Evolutionary conservation across 257 asterid species (phyloP), one percentile per base, ranked within the genome.

Genomic region (Scutellaria minor): DNA sequence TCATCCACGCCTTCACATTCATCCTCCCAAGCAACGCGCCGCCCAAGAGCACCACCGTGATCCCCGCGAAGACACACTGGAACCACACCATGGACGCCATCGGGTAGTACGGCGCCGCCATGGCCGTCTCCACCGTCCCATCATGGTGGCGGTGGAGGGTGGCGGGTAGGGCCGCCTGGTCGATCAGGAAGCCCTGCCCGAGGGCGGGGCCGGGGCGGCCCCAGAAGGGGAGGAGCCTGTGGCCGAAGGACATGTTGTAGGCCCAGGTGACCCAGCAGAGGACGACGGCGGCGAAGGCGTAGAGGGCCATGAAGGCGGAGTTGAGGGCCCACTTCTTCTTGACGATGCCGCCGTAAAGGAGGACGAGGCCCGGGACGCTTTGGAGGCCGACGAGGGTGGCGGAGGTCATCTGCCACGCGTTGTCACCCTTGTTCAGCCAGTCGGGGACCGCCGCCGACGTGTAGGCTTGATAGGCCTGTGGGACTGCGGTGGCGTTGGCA

Each of bases 391-490:
- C 88, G 51, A 87, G 86, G 10, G 92, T 84, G 39, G 89, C 92
- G 0, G 90, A 68, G 6, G 76, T 87, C 88, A 87, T 77, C 64
- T 87, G 93, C 93, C 93, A 87, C 9, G 90, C 86, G 75, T 87
- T 87, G 82, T 87, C 93, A 27, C 93, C 93, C 52, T 87, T 87
- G 87, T 83, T 87, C 37, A 87, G 66, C 93, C 90, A 87, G 12
- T 81, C 88, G 1, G 90, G 81, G 10, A 72, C 85, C 1, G 90
- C 80, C 0, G 80, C 84, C 0, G 87, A 72, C 0, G 86, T 78
- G 82, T 76, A 77, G 56, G 84, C 81, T 57, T 77, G 82, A 77
- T 87, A 87, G 9, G 89, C 89, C 27, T 44, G 24, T 6, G 91
- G 91, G 13, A 85, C 80, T 9, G 51, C 61, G 52, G 78, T 54